Evolutionary conservation across 1,139 yeast genomes (phyloP).

Genomic region (Pichia sp.): DNA sequence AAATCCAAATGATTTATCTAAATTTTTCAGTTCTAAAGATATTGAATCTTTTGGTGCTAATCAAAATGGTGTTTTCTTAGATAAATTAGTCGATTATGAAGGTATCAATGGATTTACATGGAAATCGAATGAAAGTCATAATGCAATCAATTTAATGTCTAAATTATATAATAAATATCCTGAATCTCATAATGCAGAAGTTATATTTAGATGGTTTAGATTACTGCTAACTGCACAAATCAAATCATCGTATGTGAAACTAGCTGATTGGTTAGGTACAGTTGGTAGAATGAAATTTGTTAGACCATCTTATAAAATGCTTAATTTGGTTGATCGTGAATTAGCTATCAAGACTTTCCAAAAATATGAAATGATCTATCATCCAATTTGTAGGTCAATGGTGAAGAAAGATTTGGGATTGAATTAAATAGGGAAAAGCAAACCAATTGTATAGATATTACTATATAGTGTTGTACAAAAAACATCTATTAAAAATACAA

Average conservation of each 20-base stretch:
- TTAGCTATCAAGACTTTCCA: constrained; percentile 62
- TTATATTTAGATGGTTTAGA: constrained; percentile 68
- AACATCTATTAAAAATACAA: too few species aligned
- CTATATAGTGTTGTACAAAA: too few species aligned
- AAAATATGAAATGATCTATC: constrained; percentile 54
- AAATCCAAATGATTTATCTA: constrained; percentile 18
- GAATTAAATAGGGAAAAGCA: not conserved
- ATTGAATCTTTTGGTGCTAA: constrained; percentile 55
- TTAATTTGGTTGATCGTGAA: constrained; percentile 56
- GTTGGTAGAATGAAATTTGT: constrained; percentile 95
- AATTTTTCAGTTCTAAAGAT: constrained; percentile 36
- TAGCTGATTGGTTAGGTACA: constrained; percentile 81
- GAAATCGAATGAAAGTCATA: constrained; percentile 26
- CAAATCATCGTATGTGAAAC: constrained; percentile 37
- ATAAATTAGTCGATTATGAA: constrained; percentile 47
- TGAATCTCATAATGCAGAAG: constrained; percentile 66
- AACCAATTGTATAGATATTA: not conserved
- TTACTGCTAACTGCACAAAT: constrained; percentile 49
- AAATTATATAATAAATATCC: constrained; percentile 39
- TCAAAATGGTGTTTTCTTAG: constrained; percentile 74
- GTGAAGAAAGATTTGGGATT: constrained; percentile 57
- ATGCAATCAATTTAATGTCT: constrained; percentile 38
- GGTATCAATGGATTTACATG: constrained; percentile 30
- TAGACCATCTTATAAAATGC: constrained; percentile 70
- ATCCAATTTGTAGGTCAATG: constrained; percentile 77